phyloP scores from a whole-genome alignment of 2,329 filamentous ascomycete species.

The Diaporthe citrichinensis region DNA sequence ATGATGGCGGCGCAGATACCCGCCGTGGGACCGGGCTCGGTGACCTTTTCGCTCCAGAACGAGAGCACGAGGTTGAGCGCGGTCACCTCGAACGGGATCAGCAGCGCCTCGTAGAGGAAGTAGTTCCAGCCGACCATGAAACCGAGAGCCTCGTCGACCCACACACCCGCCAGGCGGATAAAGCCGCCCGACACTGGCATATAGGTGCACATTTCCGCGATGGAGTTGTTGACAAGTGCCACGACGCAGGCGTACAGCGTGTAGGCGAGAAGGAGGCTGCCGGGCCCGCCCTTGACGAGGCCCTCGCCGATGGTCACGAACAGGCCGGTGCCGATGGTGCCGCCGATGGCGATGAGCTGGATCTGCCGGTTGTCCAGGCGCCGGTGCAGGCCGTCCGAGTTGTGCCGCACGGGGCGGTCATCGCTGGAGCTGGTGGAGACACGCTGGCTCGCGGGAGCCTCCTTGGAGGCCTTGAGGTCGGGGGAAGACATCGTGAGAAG shows the following conservation, averaged over 20 bases:
- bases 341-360: constrained; percentile 71
- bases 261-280: constrained; percentile 71
- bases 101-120: constrained; percentile 57
- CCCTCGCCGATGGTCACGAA: constrained; percentile 75
- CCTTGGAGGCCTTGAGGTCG: constrained; percentile 25
- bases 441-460: constrained; percentile 25
- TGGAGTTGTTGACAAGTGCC: constrained; percentile 74
- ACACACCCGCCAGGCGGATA: constrained; percentile 74
- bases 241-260: constrained; percentile 68
- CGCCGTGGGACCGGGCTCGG: constrained; percentile 49
- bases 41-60: constrained; percentile 62
- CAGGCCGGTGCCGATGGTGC: constrained; percentile 70
- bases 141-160: constrained; percentile 75
- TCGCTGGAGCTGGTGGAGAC: constrained; percentile 20
- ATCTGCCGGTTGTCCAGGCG: constrained; percentile 68
- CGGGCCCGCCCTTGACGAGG: constrained; percentile 58
- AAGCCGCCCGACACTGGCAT: constrained; percentile 76
- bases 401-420: constrained; percentile 22
- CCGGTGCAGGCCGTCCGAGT: constrained; percentile 55
- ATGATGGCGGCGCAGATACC: constrained; percentile 72
- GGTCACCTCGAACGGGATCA: constrained; percentile 59
- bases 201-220: constrained; percentile 75
- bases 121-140: constrained; percentile 67
- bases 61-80: constrained; percentile 58
- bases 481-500: constrained; percentile 25